Conservation (phyloP, 2,329 filamentous ascomycete genomes). For the Colletotrichum sp. region DNA sequence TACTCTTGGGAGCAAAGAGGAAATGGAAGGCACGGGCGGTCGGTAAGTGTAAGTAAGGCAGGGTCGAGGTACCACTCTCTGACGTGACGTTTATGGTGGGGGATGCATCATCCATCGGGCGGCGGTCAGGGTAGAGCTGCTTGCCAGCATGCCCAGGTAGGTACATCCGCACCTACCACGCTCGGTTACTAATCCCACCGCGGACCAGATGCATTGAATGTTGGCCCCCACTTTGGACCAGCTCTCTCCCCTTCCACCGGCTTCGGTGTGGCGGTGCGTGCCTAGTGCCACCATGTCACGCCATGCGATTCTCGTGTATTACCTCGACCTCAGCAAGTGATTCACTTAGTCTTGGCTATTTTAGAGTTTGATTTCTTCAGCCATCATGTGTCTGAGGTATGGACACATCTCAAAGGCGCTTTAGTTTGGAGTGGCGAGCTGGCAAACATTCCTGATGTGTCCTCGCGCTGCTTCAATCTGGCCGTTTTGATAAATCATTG, state of each 20-base stretch:
- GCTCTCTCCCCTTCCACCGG: constrained; percentile 8
- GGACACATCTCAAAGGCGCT: not conserved
- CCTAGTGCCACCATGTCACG: not conserved
- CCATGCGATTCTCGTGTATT: not conserved
- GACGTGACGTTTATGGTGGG: constrained; percentile 14
- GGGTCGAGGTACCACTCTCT: not conserved
- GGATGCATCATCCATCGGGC: not conserved
- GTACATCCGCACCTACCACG: not conserved
- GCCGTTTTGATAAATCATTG: not conserved
- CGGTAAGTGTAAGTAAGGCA: not conserved
- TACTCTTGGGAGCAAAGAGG: not conserved
- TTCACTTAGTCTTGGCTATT: not conserved
- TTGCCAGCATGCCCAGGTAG: not conserved
- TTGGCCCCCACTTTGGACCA: not conserved
- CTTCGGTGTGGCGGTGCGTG: constrained; percentile 18
- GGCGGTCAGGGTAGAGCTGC: not conserved
- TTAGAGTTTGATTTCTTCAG: not conserved
- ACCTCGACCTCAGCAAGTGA: not conserved
- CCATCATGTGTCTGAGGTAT: not conserved
- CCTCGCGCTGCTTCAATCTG: not conserved
- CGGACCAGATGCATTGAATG: not conserved
- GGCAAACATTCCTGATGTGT: not conserved
- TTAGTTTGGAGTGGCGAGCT: not conserved
- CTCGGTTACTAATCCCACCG: not conserved
- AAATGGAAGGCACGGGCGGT: not conserved